phyloP scores from a whole-genome alignment of 1,284 basidiomycete species.

The Filobasidium uniguttulatum region DNA sequence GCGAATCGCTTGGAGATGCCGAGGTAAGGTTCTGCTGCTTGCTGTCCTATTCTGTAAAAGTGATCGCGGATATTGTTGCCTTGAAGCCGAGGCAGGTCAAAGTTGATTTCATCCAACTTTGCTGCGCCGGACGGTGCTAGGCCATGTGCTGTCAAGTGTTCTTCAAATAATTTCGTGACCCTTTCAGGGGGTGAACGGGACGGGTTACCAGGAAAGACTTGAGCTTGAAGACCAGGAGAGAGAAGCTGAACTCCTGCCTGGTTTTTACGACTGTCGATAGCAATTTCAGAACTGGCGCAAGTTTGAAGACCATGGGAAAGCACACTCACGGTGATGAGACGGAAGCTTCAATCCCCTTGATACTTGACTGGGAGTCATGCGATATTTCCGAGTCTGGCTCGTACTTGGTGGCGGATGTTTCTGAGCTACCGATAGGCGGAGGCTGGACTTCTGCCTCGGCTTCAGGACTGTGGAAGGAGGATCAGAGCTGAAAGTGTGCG shows the following conservation, averaged over 20 bases:
- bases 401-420: too few relatives aligned
- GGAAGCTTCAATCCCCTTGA: too few relatives aligned
- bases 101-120: constrained; percentile 58
- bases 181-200: constrained; percentile 51
- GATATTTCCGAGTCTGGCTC: too few relatives aligned
- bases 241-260: constrained; percentile 89
- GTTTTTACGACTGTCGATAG: too few relatives aligned
- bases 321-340: too few relatives aligned
- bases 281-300: too few relatives aligned
- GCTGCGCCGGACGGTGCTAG: constrained; percentile 70
- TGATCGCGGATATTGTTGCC: constrained; percentile 76
- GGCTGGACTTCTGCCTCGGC: too few relatives aligned
- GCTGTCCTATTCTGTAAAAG: constrained; percentile 64
- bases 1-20: constrained; percentile 56
- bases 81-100: constrained; percentile 72
- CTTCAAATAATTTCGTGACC: constrained; percentile 59
- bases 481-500: too few relatives aligned
- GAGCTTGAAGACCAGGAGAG: constrained; percentile 59
- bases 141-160: constrained; percentile 65
- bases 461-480: too few relatives aligned
- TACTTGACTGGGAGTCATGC: too few relatives aligned
- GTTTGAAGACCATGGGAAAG: too few relatives aligned
- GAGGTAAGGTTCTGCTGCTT: constrained; percentile 68
- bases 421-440: too few relatives aligned
- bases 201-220: constrained; percentile 63